These are phyloP conservation scores for Firmiana major DNA, from an alignment of 345 rosid species.

Conservation along the genomic window DNA sequence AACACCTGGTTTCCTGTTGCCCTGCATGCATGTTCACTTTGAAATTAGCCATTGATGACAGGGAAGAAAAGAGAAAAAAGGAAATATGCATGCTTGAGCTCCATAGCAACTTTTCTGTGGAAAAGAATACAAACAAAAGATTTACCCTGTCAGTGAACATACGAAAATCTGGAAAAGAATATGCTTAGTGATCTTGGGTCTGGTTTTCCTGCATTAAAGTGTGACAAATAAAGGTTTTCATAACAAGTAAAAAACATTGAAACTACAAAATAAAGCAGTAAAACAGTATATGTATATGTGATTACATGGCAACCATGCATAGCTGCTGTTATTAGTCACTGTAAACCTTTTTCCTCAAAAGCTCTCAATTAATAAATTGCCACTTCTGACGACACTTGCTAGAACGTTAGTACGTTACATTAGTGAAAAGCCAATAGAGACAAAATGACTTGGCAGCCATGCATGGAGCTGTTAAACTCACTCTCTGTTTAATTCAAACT, in stretches of 20 bases:
- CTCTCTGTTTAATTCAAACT: not conserved
- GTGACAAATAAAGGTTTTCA: not conserved
- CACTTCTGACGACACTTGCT: not conserved
- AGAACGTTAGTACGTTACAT: slow-evolving; percentile 6
- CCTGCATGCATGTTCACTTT: slow-evolving; percentile 30
- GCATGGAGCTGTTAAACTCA: slow-evolving; percentile 16
- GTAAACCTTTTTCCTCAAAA: not conserved
- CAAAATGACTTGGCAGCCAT: slow-evolving; percentile 25
- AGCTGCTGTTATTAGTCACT: not conserved
- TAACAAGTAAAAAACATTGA: not conserved
- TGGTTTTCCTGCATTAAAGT: slow-evolving; percentile 53
- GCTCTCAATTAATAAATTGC: not conserved
- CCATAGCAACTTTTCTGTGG: no score
- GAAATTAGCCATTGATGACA: not conserved
- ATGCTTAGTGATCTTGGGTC: slow-evolving; percentile 58
- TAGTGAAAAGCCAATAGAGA: not conserved
- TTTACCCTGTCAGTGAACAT: slow-evolving; percentile 89
- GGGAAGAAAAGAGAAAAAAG: no score
- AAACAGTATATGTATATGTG: not conserved
- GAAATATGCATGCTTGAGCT: no score
- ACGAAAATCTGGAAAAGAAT: slow-evolving; percentile 59
- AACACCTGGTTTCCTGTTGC: slow-evolving; percentile 69
- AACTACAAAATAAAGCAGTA: not conserved
- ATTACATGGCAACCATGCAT: slow-evolving; percentile 11
- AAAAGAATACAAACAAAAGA: not conserved